Base-by-base conservation (phyloP, 371 early-diverging fungal genomes). In the Phascolomyces articulosus region DNA sequence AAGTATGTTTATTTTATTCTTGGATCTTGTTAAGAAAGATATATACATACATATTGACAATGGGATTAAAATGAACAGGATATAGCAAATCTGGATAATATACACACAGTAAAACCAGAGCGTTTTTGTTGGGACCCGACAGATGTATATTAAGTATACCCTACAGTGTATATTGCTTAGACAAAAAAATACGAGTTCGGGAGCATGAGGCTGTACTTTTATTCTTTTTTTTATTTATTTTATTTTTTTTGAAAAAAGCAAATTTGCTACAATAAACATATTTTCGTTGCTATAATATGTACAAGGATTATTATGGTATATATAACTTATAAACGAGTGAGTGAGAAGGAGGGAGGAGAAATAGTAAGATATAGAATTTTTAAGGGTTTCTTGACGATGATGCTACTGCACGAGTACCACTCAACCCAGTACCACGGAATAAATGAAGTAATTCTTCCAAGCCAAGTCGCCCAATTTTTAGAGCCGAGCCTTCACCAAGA, bases 111-210 rank as follows among this genome's bases (percentile, higher is more conserved):
- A 2, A 55, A 78, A 23, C 60, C 69, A 40, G 60, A 63, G 23
- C 77, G 87, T n/a, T 91, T 89, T 64, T 93, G 93, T 66, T 93
- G 93, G 93, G 88, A 93, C 62, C 89, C 91, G 9, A 75, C 83
- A 16, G 64, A 62, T 26, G 65, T 85, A 2, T 64, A 53, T 23
- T 82, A 67, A 68, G 24, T 4, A 38, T 38, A n/a, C n/a, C n/a
- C n/a, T n/a, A n/a, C n/a, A n/a, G 38, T 38, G 38, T 13, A 38
- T 38, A 6, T 38, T n/a, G n/a, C n/a, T n/a, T n/a, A n/a, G n/a
- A n/a, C n/a, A 38, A 38, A 38, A 38, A 6, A 38, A 38, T 38
- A n/a, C n/a, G n/a, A n/a, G n/a, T n/a, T n/a, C n/a, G n/a, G 4
- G 51, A 23, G 15, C 23, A 23, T 23, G 7, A 51, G 23, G 21